Evolutionary conservation across 805 yeast genomes (phyloP), one percentile per base, ranked within the genome.

Genomic region (Metschnikowia arizonensis): DNA sequence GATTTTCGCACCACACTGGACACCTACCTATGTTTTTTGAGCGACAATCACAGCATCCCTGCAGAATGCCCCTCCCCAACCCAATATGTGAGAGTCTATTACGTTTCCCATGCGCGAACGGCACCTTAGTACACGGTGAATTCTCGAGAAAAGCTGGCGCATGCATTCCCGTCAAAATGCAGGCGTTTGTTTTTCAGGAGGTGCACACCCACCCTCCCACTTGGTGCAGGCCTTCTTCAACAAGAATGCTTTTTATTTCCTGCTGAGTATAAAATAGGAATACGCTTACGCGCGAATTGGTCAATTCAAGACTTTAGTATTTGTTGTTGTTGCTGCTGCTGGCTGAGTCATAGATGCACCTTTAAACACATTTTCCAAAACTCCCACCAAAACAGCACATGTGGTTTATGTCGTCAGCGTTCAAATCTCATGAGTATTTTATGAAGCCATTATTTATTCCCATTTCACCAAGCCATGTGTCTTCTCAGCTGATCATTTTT

Each of bases 131-230:
- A 12, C 36, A 19, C 36, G 25, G 14, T 33, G 36, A 26, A 12
- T 19, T 19, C 11, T 21, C 3, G 25, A 33, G 25, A 18, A 33
- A 19, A 18, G 34, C 25, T 21, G 36, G 36, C 36, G 36, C 19
- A n/a, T 33, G 36, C 19, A n/a, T 33, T 33, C 36, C 25, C 25
- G 26, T 33, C 25, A 33, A n/a, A n/a, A 33, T 33, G 36, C 36
- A 33, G 25, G 36, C 36, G 15, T 33, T n/a, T 33, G 36, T 32
- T 17, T 32, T 9, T 19, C 15, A n/a, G 36, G 19, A n/a, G 36
- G 26, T 19, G 25, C 36, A 33, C 34, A 12, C 31, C 31, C 14
- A 6, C n/a, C n/a, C n/a, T n/a, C n/a, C n/a, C 21, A 5, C 34
- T 32, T 11, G 23, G 5, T 32, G 34, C 33, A 31, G 33, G 33